Evolutionary conservation across 2,329 filamentous ascomycete genomes (phyloP), one percentile per base, ranked within the genome.

Genomic region (Trichoderma hamatum): DNA sequence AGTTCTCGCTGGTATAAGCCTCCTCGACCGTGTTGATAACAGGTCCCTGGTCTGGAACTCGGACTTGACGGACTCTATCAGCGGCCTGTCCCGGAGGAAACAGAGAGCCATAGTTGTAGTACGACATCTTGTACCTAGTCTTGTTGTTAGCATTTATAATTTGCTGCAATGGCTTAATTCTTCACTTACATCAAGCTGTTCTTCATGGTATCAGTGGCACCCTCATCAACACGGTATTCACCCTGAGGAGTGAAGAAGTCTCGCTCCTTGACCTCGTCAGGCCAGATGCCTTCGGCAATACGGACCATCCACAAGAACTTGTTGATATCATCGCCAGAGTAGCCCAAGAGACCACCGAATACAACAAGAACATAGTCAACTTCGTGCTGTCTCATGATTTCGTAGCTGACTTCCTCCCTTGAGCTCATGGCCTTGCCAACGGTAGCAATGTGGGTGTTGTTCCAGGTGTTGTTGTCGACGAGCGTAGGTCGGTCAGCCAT

Each of bases 301-400:
- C 96, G 90, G 69, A 99, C 94, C 96, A 99, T 99, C 96, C 96
- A 99, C 74, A 99, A 85, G 85, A 99, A 99, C 84, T 99, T 99
- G 86, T 99, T 99, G 84, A 99, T 97, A 78, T 99, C 96, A 75
- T 99, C 96, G 72, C 96, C 96, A 63, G 94, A 97, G 84, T 99
- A 99, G 68, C 96, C 96, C 49, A 99, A 85, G 69, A 99, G 88
- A 79, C 93, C 96, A 76, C 96, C 96, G 76, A 98, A 99, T 68
- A 99, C 96, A 24, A 99, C 90, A 67, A 99, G 86, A n/a, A 99
- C 93, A 75, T 99, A 99, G 82, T 99, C 95, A 3, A 99, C 96
- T 82, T 99, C 96, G 77, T 99, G 96, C 81, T 98, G 93, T 73
- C 94, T 92, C 88, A 99, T 95, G 78, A 99, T 99, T 3, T 94